phyloP scores from a whole-genome alignment of 768 basidiomycete genomes.

The Mycena pura region DNA sequence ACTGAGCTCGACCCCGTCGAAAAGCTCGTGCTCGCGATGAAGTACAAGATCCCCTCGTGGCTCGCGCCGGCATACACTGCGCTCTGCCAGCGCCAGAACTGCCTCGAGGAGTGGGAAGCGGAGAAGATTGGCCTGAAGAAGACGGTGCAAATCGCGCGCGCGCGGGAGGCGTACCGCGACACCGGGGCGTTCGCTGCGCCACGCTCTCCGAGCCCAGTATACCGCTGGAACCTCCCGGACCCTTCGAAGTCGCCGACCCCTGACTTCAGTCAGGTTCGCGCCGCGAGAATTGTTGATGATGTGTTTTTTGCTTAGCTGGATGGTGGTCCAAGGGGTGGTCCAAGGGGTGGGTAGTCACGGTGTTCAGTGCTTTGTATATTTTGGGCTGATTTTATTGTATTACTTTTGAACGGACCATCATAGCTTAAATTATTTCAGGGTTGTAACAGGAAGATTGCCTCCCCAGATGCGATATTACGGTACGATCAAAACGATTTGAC shows the following conservation, averaged over 20 bases:
- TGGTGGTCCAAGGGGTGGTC: no score
- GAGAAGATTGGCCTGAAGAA: conserved; percentile 34
- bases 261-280: conserved; percentile 12
- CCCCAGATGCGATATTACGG: no score
- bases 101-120: conserved; percentile 40
- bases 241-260: neutral
- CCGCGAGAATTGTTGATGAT: conserved; percentile 23
- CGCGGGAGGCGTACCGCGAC: conserved; percentile 20
- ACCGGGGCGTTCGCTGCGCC: neutral
- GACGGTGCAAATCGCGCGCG: conserved; percentile 31
- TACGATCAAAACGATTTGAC: neutral
- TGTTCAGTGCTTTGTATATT: conserved; percentile 4
- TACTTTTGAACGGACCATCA: conserved; percentile 2
- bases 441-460: neutral
- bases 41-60: conserved; percentile 48
- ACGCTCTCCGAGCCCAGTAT: conserved; percentile 11
- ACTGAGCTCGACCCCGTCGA: conserved; percentile 37
- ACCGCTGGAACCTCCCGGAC: neutral
- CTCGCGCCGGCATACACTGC: conserved; percentile 43
- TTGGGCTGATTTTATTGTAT: neutral
- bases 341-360: no score
- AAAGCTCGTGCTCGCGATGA: conserved; percentile 45
- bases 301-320: conserved; percentile 20
- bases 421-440: conserved; percentile 4
- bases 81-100: conserved; percentile 40